Percentiles rank a stretch among this genome's conserved stretches.
phyloP scores from a whole-genome alignment of 2,329 filamentous ascomycete genomes.

The Bipolaris oryzae region DNA sequence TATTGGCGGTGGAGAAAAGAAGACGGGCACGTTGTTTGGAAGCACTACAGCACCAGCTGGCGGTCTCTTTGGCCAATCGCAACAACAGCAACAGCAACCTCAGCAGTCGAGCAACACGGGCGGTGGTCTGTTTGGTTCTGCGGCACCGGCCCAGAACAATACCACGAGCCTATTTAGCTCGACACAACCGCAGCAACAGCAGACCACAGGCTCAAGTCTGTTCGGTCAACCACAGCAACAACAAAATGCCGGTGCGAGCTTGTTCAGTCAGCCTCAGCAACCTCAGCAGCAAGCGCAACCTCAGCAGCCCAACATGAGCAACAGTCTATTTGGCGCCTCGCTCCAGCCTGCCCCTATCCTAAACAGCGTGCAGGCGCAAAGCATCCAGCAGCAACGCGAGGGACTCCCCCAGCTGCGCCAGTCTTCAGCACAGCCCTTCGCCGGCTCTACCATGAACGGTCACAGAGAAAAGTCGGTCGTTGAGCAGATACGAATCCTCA shows the following conservation, averaged over 20 bases:
- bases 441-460: constrained; percentile 34
- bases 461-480: constrained; percentile 71
- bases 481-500: constrained; percentile 73
- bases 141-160: constrained; percentile 33
- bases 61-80: constrained; percentile 49
- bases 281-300: constrained; percentile 42
- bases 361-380: constrained; percentile 37
- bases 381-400: constrained; percentile 47
- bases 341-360: constrained; percentile 41
- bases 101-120: constrained; percentile 20
- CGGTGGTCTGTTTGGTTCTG: constrained; percentile 29
- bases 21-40: constrained; percentile 47
- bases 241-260: constrained; percentile 48
- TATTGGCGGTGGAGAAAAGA: constrained; percentile 37
- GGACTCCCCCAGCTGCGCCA: constrained; percentile 45
- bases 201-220: constrained; percentile 19
- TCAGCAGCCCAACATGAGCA: constrained; percentile 48
- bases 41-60: constrained; percentile 46
- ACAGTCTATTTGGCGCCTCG: constrained; percentile 49
- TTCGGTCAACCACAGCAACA: constrained; percentile 36
- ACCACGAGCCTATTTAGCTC: constrained; percentile 23
- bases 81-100: constrained; percentile 28
- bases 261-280: constrained; percentile 50
- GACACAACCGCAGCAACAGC: constrained; percentile 18
- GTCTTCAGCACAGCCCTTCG: constrained; percentile 35